These are phyloP conservation scores for Peronospora belbahrii DNA, from an alignment of 352 stramenopile genomes.

Conservation along the genomic window DNA sequence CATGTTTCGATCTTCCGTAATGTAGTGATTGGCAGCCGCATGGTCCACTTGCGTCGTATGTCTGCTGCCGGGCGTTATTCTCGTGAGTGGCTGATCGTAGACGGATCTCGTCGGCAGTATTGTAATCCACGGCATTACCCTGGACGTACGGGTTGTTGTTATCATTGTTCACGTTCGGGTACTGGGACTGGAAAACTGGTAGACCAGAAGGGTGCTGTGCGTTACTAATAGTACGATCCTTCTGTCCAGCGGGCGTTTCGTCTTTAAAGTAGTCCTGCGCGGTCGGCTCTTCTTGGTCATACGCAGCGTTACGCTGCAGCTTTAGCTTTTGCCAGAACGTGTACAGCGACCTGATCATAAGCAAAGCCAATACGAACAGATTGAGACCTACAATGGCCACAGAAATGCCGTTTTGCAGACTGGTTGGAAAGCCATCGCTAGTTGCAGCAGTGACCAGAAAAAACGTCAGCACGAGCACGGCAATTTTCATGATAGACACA, in stretches of 20 bases:
- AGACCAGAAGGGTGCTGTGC: constrained; percentile 14
- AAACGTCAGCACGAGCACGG: constrained; percentile 62
- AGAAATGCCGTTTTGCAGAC: constrained; percentile 61
- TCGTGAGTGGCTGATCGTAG: constrained; percentile 48
- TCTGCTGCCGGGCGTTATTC: constrained; percentile 27
- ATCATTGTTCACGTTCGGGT: constrained; percentile 19
- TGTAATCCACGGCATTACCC: constrained; percentile 27
- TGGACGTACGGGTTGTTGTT: constrained; percentile 39
- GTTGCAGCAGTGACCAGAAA: constrained; percentile 55
- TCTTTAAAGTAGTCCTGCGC: constrained; percentile 64
- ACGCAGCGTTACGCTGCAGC: constrained; percentile 49
- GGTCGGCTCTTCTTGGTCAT: constrained; percentile 53
- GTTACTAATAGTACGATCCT: constrained; percentile 21
- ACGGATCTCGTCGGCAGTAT: constrained; percentile 45
- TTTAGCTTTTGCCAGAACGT: constrained; percentile 69
- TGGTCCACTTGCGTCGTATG: constrained; percentile 34
- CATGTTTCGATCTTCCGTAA: constrained; percentile 30
- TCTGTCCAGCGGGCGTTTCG: constrained; percentile 36
- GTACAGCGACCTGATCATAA: constrained; percentile 64
- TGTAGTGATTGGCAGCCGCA: constrained; percentile 48
- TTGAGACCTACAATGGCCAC: constrained; percentile 63
- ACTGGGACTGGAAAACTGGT: constrained; percentile 16
- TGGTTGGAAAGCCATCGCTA: constrained; percentile 45
- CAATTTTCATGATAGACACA: constrained; percentile 73
- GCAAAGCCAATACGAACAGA: constrained; percentile 52